A percentile compares a stretch with the other conserved stretches of the same genome.
Evolutionary conservation across 768 basidiomycete genomes (phyloP).

Genomic region (Psilocybe tampanensis): DNA sequence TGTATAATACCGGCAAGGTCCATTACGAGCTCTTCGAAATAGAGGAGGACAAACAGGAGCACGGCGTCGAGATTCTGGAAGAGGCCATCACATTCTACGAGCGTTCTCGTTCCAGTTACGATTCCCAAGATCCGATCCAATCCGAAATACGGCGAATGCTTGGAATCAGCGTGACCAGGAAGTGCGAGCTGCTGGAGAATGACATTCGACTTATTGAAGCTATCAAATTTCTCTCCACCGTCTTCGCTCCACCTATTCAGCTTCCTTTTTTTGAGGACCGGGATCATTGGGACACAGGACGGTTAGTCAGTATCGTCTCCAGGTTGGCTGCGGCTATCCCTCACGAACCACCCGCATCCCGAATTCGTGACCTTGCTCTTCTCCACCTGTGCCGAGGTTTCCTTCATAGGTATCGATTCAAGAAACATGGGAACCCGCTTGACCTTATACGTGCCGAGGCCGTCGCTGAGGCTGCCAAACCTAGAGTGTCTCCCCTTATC

Average conservation of each 20-base stretch:
- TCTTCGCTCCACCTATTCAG: no score
- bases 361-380: not conserved
- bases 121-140: no score
- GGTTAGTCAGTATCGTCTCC: no score
- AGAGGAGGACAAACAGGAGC: not conserved
- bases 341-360: not conserved
- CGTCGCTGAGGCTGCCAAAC: not conserved
- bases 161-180: not conserved
- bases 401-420: not conserved
- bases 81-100: not conserved
- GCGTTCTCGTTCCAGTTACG: not conserved
- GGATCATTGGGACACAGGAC: no score
- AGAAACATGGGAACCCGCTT: not conserved
- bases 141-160: not conserved
- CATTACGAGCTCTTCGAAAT: not conserved
- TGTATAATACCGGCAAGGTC: not conserved
- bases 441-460: not conserved
- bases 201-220: not conserved
- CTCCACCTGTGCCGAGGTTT: not conserved
- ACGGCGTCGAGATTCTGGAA: not conserved
- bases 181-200: not conserved
- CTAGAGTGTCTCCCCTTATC: not conserved
- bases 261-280: no score
- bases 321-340: not conserved
- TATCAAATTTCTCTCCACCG: not conserved